Evolutionary conservation across 805 yeast species (phyloP).

Genomic region (Kluyveromyces aestuarii): DNA sequence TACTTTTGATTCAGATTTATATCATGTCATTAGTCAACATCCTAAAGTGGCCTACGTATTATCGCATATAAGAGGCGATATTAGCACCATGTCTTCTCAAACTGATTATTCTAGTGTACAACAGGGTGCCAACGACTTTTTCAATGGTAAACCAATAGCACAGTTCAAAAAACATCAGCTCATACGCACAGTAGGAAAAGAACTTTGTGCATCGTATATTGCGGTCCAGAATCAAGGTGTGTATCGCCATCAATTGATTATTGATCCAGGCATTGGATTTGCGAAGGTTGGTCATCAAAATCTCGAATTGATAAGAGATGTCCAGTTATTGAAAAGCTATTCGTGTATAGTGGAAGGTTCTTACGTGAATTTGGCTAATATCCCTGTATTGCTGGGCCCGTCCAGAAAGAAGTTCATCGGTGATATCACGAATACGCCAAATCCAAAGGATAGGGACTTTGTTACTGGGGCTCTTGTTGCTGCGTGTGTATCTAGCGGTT

Average conservation of each 20-base stretch:
- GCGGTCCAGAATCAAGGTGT: conserved; percentile 58
- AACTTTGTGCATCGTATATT: conserved; percentile 46
- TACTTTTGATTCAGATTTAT: conserved; percentile 54
- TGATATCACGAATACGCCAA: conserved; percentile 47
- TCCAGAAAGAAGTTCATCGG: conserved; percentile 87
- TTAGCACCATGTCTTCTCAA: conserved; percentile 57
- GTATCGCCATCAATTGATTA: conserved; percentile 78
- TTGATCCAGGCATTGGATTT: conserved; percentile 96
- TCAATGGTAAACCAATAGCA: conserved; percentile 7
- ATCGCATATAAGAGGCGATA: conserved; percentile 80
- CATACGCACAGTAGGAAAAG: conserved; percentile 53
- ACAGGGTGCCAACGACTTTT: conserved; percentile 20
- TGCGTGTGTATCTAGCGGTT: conserved; percentile 62
- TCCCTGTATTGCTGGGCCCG: conserved; percentile 77
- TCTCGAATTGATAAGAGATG: conserved; percentile 47
- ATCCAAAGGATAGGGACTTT: conserved; percentile 52
- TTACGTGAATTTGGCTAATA: conserved; percentile 25
- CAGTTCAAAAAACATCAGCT: conserved; percentile 19
- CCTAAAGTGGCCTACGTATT: conserved; percentile 66
- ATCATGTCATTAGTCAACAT: conserved; percentile 54
- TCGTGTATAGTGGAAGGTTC: conserved; percentile 23
- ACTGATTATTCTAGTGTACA: conserved; percentile 42
- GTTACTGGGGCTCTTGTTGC: conserved; percentile 73
- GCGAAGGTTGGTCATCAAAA: conserved; percentile 79
- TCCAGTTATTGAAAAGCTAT: conserved; percentile 41